These are phyloP conservation scores for Ricinus communis DNA, from an alignment of 345 rosid species.

Conservation along the genomic window DNA sequence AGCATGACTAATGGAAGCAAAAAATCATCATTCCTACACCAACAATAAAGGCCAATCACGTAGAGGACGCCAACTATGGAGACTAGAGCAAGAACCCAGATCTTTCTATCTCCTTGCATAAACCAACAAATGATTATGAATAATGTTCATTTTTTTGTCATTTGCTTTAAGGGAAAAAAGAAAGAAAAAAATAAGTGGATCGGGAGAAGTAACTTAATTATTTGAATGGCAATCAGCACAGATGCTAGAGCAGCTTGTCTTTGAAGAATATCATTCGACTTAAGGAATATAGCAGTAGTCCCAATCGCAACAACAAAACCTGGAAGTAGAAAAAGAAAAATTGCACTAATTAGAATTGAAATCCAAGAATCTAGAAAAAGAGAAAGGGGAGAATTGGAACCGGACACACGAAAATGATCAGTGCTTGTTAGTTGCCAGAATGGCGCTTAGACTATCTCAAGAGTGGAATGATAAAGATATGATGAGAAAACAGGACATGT, in stretches of 20 bases:
- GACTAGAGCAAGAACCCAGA: constrained; percentile 65
- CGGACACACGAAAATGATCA: no score
- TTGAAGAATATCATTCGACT: constrained; percentile 85
- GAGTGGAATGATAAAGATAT: no score
- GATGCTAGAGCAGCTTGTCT: constrained; percentile 95
- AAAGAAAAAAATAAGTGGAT: not conserved
- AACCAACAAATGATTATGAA: no score
- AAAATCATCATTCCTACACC: constrained; percentile 84
- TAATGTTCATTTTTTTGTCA: not conserved
- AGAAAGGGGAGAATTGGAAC: no score
- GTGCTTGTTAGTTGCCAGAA: no score
- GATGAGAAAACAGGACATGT: no score
- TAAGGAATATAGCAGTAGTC: constrained; percentile 91
- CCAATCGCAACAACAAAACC: constrained; percentile 92
- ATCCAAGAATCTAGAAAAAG: not conserved
- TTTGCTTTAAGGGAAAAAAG: not conserved
- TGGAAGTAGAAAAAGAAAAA: constrained; percentile 33
- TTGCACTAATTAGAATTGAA: constrained; percentile 15
- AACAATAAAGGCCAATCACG: constrained; percentile 83
- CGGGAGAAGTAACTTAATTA: not conserved
- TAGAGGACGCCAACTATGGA: constrained; percentile 63
- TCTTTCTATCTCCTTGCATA: constrained; percentile 88
- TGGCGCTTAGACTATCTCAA: no score
- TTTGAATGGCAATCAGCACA: not conserved
- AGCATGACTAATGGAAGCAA: constrained; percentile 83